phyloP scores from a whole-genome alignment of 352 stramenopile genomes.

The Phytophthora brassicae region DNA sequence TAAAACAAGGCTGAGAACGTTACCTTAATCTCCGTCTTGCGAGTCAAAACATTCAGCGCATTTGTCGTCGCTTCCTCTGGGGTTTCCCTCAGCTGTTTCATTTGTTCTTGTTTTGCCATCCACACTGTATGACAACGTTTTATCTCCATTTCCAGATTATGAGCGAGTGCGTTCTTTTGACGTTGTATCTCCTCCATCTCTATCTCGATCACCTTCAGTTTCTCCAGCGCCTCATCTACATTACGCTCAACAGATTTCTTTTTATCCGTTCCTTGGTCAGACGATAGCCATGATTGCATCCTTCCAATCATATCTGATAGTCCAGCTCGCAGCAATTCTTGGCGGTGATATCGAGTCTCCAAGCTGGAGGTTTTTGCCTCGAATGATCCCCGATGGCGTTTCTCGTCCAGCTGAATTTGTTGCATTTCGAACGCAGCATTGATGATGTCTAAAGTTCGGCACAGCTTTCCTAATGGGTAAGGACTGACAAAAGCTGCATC shows the following conservation, averaged over 20 bases:
- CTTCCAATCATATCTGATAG: conserved; percentile 42
- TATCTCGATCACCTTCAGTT: conserved; percentile 35
- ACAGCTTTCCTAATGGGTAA: conserved; percentile 47
- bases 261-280: conserved; percentile 3
- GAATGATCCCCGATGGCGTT: conserved; percentile 20
- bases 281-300: conserved; percentile 40
- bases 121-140: conserved; percentile 39
- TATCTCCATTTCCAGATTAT: conserved; percentile 20
- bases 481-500: conserved; percentile 17
- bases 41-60: conserved; percentile 51
- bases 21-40: conserved; percentile 62
- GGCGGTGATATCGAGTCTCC: conserved; percentile 36
- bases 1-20: neutral
- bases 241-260: conserved; percentile 17
- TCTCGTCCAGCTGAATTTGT: conserved; percentile 33
- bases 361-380: conserved; percentile 35
- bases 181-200: conserved; percentile 32
- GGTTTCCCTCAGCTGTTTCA: conserved; percentile 42
- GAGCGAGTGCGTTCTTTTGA: conserved; percentile 10
- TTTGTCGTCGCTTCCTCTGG: conserved; percentile 34
- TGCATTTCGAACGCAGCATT: conserved; percentile 50
- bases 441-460: conserved; percentile 57
- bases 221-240: conserved; percentile 27
- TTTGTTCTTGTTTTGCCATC: conserved; percentile 35
- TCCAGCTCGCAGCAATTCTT: conserved; percentile 33